phyloP scores from a whole-genome alignment of 2,329 filamentous ascomycete species.

The Anthostomella pinea region DNA sequence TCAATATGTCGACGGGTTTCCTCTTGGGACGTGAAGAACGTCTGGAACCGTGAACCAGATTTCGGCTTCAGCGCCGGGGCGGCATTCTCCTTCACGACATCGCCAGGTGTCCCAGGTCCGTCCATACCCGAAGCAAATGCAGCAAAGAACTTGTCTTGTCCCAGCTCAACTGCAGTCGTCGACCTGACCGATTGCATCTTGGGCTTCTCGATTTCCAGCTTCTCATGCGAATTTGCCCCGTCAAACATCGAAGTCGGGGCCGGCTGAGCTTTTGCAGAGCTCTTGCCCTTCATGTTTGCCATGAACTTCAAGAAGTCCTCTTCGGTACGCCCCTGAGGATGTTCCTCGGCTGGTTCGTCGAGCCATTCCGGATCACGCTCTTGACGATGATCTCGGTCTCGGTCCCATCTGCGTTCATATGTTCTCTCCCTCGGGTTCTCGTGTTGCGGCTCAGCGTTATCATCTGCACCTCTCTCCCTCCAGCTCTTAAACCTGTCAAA shows the following conservation, averaged over 20 bases:
- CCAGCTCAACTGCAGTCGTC: constrained; percentile 61
- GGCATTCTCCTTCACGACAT: constrained; percentile 41
- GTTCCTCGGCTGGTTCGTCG: constrained; percentile 69
- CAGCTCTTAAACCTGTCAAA: constrained; percentile 60
- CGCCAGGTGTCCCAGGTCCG: constrained; percentile 50
- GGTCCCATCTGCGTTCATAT: constrained; percentile 53
- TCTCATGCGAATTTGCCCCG: constrained; percentile 35
- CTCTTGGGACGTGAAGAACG: constrained; percentile 67
- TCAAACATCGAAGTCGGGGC: constrained; percentile 33
- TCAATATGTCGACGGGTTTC: constrained; percentile 49
- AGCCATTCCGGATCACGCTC: constrained; percentile 92
- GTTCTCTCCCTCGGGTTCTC: constrained; percentile 58
- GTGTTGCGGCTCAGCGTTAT: constrained; percentile 33
- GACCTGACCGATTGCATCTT: constrained; percentile 58
- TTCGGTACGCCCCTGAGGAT: constrained; percentile 70
- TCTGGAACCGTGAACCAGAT: constrained; percentile 74
- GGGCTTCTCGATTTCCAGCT: constrained; percentile 47
- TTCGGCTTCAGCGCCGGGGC: constrained; percentile 50
- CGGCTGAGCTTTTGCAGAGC: constrained; percentile 34
- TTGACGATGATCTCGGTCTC: constrained; percentile 52
- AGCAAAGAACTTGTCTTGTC: constrained; percentile 76
- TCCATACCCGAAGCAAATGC: constrained; percentile 44
- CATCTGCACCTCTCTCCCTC: constrained; percentile 50
- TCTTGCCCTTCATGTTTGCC: constrained; percentile 75
- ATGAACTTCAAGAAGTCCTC: constrained; percentile 96